Evolutionary conservation across 2,329 filamentous ascomycete species (phyloP), one percentile per base, ranked within the genome.

Genomic region (Nigrograna mackinnonii): DNA sequence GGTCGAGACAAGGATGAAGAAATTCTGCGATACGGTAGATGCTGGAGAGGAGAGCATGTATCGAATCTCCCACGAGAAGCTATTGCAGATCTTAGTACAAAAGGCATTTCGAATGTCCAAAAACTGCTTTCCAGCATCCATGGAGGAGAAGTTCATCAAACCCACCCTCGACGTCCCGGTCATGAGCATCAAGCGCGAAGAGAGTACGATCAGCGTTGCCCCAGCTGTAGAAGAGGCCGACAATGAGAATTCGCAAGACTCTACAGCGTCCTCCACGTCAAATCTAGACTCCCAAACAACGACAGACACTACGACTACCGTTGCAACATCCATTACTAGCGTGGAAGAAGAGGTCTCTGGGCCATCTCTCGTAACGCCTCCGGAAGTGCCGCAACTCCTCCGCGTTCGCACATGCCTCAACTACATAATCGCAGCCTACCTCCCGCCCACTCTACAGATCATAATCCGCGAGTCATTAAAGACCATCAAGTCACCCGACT

Each of bases 11-110:
- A 79, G 89, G 24, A 84, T 95, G 72, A 77, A 75, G 2, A 77
- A 74, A 1, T 77, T 94, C 4, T 95, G 91, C 68, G 91, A 96
- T 57, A 86, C 79, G 0, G 86, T 95, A 9, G 86, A 94, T 22
- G 88, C 87, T 1, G 89, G 87, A 12, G 88, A 89, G 46, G 91
- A 96, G 66, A 82, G 73, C 41, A 90, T 96, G 88, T 96, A 87
- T 67, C 83, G 90, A 11, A 72, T 95, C 18, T 94, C 78, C 55
- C 79, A 87, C 57, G 71, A 76, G 11, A 95, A 91, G 62, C 78
- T 96, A 1, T 59, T 86, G 5, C 60, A 68, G 2, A 77, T 85
- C 41, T 60, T 97, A 1, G 49, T 91, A 5, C 60, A 68, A 14
- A 97, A 96, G 67, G 90, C 91, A 4, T 76, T 78, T 47, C 76